Conservation (phyloP, 108 stramenopile species). For the Aurantiochytrium sp. region DNA sequence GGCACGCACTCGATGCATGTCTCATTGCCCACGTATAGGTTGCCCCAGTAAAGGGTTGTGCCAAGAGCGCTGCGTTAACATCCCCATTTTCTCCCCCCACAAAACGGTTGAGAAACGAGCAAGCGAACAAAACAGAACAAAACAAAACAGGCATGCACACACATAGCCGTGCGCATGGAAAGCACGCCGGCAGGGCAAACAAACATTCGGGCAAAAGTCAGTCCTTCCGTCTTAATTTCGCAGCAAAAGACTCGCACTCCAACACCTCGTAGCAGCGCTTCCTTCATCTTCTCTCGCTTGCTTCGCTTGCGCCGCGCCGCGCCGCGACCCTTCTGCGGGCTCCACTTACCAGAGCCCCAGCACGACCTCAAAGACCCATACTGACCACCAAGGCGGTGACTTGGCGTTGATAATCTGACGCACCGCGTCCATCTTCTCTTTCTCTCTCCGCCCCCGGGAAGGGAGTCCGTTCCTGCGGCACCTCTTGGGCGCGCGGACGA, state of each 20-base stretch:
- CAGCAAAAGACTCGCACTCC: not conserved
- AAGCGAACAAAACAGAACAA: not conserved
- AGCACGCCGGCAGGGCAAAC: not conserved
- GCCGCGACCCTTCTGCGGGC: not conserved
- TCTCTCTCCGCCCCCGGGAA: not conserved
- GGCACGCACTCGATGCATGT: conserved; percentile 3
- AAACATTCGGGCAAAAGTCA: not conserved
- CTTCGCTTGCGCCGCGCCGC: not conserved
- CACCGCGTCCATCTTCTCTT: not conserved
- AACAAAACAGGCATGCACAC: too few relatives aligned
- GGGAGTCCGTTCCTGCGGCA: not conserved
- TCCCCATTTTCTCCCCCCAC: not conserved
- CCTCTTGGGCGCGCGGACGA: not conserved
- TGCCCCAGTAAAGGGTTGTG: not conserved
- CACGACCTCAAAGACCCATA: not conserved
- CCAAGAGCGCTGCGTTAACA: not conserved
- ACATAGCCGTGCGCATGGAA: not conserved
- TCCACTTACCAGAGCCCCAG: not conserved
- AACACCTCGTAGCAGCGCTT: not conserved
- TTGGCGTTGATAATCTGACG: not conserved
- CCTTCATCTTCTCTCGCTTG: not conserved
- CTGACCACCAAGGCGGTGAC: not conserved
- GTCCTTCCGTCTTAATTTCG: not conserved
- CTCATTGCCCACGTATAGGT: not conserved
- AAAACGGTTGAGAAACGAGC: not conserved